Evolutionary conservation across 164 flowering plant species (phyloP), one percentile per base, ranked within the genome.

Genomic region (Aristolochia californica): DNA sequence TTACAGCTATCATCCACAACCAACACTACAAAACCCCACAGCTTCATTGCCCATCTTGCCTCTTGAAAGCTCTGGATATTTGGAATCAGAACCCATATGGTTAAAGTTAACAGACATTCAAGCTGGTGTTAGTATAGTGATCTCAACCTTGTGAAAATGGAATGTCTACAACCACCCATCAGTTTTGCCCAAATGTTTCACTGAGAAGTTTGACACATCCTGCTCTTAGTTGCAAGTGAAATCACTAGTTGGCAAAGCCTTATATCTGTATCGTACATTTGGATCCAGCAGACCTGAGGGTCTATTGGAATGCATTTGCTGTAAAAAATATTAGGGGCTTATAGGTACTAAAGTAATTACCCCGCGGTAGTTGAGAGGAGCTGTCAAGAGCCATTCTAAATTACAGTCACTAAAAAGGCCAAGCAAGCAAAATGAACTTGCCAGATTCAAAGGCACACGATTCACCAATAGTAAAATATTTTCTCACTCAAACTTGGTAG

Each of bases 301-400:
- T n/a, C n/a, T n/a, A n/a, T n/a, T n/a, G n/a, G n/a, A n/a, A n/a
- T n/a, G n/a, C n/a, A n/a, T n/a, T n/a, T n/a, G n/a, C n/a, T 3
- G 27, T 10, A 0, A 14, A 53, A 53, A 13, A 0, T 27, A 25
- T n/a, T 0, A 53, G 1, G 17, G 3, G 10, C 26, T 1, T 16
- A 11, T 4, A 8, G 20, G 7, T 17, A 47, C 50, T 5, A 20
- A 14, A 0, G 5, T 17, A 45, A 73, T 54, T 59, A 86, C 97
- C 97, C 94, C 84, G 67, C 97, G 74, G 64, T 84, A 79, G 68
- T 89, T 89, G 48, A 89, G 78, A 48, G 91, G 89, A 69, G 91
- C 89, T 17, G 65, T 91, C 62, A 89, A 69, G 26, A 86, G 38
- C 91, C 87, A 86, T 68, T 84, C 86, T 81, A 89, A 69, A 65